These are phyloP conservation scores for Ambrosia trifida DNA, from an alignment of 129 eudicot genomes.

Conservation along the genomic window DNA sequence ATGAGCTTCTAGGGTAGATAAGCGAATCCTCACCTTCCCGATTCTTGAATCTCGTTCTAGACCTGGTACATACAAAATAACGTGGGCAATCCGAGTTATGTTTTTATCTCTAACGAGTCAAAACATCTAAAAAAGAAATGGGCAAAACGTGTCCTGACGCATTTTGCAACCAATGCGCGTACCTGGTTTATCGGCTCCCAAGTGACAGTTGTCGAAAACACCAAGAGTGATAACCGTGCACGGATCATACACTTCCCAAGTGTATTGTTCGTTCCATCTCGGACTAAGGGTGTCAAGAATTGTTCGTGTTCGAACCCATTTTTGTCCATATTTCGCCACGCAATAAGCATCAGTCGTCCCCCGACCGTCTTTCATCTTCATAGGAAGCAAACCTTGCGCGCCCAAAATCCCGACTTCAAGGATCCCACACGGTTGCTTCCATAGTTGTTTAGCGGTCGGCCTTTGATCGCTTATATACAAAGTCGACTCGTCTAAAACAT, in stretches of 20 bases:
- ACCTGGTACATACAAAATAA: background rate
- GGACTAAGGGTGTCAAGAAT: conserved; percentile 61
- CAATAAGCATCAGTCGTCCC: conserved; percentile 77
- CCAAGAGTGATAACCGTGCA: conserved; percentile 79
- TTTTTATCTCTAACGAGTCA: conserved; percentile 1
- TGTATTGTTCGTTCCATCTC: conserved; percentile 81
- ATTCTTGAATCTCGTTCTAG: conserved; percentile 52
- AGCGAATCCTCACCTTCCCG: conserved; percentile 73
- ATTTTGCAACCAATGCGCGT: background rate
- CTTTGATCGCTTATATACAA: conserved; percentile 76
- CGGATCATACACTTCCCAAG: conserved; percentile 91
- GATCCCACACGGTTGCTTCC: conserved; percentile 77
- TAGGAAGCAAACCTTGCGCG: conserved; percentile 71
- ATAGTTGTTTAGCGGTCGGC: conserved; percentile 76
- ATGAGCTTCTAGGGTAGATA: conserved; percentile 72
- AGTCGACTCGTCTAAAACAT: conserved; percentile 76
- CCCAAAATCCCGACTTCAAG: conserved; percentile 77
- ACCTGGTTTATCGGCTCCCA: conserved; percentile 49
- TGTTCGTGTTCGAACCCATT: conserved; percentile 85
- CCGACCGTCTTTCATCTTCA: conserved; percentile 64
- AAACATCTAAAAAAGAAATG: background rate
- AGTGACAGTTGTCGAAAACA: conserved; percentile 72
- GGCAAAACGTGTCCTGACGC: background rate
- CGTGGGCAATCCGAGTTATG: background rate
- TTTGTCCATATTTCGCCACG: conserved; percentile 78